Percentiles rank a stretch among this genome's conserved stretches.
phyloP scores from a whole-genome alignment of 1,284 basidiomycete species.

The Gomphus bonarii region DNA sequence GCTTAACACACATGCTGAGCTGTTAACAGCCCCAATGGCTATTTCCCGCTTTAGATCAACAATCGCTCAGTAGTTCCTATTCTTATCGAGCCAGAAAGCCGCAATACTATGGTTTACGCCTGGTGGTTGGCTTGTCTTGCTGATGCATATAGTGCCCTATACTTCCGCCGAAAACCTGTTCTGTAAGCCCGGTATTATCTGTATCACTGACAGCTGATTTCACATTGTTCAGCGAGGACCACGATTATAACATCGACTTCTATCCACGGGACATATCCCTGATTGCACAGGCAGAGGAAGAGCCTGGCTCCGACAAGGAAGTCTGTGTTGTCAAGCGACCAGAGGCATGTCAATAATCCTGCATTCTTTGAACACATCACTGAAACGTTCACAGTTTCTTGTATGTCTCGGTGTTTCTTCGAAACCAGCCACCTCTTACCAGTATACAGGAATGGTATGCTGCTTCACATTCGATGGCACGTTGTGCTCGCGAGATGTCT shows the following conservation, averaged over 20 bases:
- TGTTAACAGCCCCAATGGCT: not conserved
- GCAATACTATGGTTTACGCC: slow-evolving; percentile 75
- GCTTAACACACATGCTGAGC: slow-evolving; percentile 13
- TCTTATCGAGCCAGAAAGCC: slow-evolving; percentile 58
- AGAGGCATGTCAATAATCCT: slow-evolving; percentile 38
- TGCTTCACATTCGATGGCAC: slow-evolving; percentile 71
- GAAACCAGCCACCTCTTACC: not conserved
- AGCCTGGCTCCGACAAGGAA: slow-evolving; percentile 35
- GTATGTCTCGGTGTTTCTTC: slow-evolving; percentile 1
- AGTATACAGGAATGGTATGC: slow-evolving; percentile 23
- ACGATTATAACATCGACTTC: slow-evolving; percentile 69
- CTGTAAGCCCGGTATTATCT: slow-evolving; percentile 40
- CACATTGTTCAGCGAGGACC: slow-evolving; percentile 34
- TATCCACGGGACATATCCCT: slow-evolving; percentile 46
- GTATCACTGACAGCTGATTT: slow-evolving; percentile 25
- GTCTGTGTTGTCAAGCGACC: slow-evolving; percentile 39
- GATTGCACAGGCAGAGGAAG: slow-evolving; percentile 10
- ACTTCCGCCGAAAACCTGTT: slow-evolving; percentile 49
- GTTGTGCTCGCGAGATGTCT: slow-evolving; percentile 70
- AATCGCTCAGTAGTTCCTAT: slow-evolving; percentile 64
- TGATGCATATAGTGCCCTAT: slow-evolving; percentile 49
- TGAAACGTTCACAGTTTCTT: slow-evolving; percentile 10
- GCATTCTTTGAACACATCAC: not conserved
- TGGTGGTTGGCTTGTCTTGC: slow-evolving; percentile 65
- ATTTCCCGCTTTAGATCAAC: slow-evolving; percentile 47